A percentile compares a stretch with the other conserved stretches of the same genome.
These are phyloP conservation scores for Vararia minispora DNA, from an alignment of 768 basidiomycete species.

Conservation along the genomic window DNA sequence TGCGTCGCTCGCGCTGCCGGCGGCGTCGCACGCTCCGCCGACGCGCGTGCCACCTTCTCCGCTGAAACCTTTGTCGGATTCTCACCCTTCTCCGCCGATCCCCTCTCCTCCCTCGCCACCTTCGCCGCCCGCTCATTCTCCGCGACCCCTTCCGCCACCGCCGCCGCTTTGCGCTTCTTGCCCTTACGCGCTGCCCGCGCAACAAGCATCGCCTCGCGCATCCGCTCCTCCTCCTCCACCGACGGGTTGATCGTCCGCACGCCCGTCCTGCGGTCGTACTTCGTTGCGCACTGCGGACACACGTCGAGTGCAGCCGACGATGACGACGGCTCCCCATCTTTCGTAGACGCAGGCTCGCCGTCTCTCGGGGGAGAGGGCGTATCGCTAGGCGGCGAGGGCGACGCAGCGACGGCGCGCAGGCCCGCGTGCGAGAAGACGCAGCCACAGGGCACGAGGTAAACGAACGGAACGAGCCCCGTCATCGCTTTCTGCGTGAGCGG, in stretches of 20 bases:
- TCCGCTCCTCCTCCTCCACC: conserved; percentile 48
- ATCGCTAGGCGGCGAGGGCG: conserved; percentile 20
- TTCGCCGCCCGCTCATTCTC: conserved; percentile 22
- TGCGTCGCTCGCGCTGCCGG: conserved; percentile 41
- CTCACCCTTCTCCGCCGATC: too few relatives aligned
- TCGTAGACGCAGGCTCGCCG: conserved; percentile 15
- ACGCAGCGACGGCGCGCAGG: conserved; percentile 50
- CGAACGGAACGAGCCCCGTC: conserved; percentile 84
- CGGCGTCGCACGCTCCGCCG: conserved; percentile 37
- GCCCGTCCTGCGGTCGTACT: conserved; percentile 48
- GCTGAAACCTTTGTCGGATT: conserved; percentile 24
- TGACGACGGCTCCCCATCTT: conserved; percentile 20
- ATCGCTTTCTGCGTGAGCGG: conserved; percentile 90
- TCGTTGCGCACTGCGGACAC: conserved; percentile 70
- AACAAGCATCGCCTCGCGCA: conserved; percentile 45
- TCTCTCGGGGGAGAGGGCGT: conserved; percentile 18
- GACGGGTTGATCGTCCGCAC: conserved; percentile 60
- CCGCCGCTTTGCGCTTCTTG: conserved; percentile 50
- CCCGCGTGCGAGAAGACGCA: conserved; percentile 87
- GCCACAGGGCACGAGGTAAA: conserved; percentile 78
- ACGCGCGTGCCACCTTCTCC: conserved; percentile 34
- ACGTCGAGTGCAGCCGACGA: conserved; percentile 34
- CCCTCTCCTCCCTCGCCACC: too few relatives aligned
- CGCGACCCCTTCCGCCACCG: conserved; percentile 16
- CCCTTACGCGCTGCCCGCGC: conserved; percentile 41